Evolutionary conservation across 2,329 filamentous ascomycete species (phyloP), one percentile per base, ranked within the genome.

Genomic region (Microdochium nivale): DNA sequence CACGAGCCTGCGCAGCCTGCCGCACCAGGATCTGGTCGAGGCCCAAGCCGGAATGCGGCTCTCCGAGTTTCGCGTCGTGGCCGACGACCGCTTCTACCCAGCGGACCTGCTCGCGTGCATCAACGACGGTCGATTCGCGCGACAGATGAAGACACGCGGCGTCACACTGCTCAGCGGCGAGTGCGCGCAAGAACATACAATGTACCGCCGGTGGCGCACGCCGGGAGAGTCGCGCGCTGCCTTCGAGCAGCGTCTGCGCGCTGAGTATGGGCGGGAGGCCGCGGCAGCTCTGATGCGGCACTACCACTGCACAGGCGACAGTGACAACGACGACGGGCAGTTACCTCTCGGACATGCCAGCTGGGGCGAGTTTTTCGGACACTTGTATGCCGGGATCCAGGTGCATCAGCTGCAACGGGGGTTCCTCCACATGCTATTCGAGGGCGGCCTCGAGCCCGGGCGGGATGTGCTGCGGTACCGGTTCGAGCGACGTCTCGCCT

Each of bases 121-220:
- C 48, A 53, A 49, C 47, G 49, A 47, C 7, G 54, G 54, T 2
- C 49, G 49, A 3, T 55, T 55, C 16, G 47, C 52, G 3, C 49
- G 52, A 9, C 40, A 47, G 16, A 55, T 55, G 53, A 53, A 53
- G 48, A 53, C 47, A n/a, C 49, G 53, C 14, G 53, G 49, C 13
- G 52, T 53, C 40, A 51, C 46, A 14, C 32, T 55, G 25, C 50
- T 55, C 51, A 55, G 51, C 21, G 53, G 53, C 4, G 53, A 55
- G 47, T 55, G 53, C 19, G 44, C 25, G 7, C 51, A 53, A 14
- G 53, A 55, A 16, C 53, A 53, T 13, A 49, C 49, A n/a, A 32
- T 55, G 4, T 55, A 55, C 24, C 49, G 51, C 2, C 32, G 23
- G 2, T 55, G 53, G 53, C 47, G 53, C 4, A 53, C 51, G 21